Evolutionary conservation across 768 basidiomycete species (phyloP).

Genomic region (Tulasnella sp.): DNA sequence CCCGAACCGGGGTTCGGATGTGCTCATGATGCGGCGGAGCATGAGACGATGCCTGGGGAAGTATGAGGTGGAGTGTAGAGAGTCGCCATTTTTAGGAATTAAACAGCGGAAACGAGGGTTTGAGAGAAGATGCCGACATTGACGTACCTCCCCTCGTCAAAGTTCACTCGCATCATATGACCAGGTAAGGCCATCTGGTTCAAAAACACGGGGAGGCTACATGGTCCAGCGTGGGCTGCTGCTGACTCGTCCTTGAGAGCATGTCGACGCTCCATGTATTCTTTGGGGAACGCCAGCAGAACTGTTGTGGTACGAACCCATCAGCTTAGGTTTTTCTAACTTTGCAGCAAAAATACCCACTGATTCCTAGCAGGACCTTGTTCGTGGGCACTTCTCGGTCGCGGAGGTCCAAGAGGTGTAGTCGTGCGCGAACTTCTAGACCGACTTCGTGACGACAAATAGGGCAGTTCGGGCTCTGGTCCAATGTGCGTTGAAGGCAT

Average conservation of each 20-base stretch:
- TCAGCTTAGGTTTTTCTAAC: too few species aligned
- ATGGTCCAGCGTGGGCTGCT: neutral
- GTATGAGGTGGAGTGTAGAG: neutral
- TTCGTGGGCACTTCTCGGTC: constrained; percentile 4
- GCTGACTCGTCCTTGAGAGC: neutral
- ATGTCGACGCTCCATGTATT: constrained; percentile 1
- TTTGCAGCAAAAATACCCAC: neutral
- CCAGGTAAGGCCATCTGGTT: neutral
- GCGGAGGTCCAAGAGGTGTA: constrained; percentile 1
- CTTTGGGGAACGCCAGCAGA: neutral
- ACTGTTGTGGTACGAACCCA: neutral
- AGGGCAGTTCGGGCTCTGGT: constrained; percentile 6
- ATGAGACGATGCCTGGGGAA: constrained; percentile 1
- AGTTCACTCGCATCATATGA: constrained; percentile 6
- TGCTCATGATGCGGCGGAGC: constrained; percentile 7
- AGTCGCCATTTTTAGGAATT: too few species aligned
- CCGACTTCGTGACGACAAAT: constrained; percentile 1
- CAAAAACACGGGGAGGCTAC: constrained; percentile 5
- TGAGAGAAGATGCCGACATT: neutral
- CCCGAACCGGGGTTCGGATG: constrained; percentile 1
- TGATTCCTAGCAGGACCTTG: constrained; percentile 6
- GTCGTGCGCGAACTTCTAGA: neutral
- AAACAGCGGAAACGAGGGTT: too few species aligned
- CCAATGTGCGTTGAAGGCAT: constrained; percentile 7
- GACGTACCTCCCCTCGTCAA: neutral